Percentiles rank a stretch among this genome's conserved stretches.
Conservation (phyloP, 1,284 basidiomycete species). For the Austroboletus rostrupii region DNA sequence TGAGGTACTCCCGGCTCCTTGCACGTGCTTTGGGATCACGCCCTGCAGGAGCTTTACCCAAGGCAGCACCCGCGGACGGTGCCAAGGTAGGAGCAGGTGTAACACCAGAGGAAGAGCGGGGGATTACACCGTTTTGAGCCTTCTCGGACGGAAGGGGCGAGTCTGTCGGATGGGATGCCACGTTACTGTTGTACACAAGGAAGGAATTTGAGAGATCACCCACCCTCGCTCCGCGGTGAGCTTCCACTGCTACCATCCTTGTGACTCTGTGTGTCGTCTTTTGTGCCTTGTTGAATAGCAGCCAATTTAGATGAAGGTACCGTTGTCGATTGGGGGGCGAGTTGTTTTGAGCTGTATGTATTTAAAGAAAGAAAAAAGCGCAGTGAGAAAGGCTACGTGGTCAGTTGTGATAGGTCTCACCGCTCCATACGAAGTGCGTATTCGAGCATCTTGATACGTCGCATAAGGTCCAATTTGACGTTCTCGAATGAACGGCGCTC, state of each 20-base stretch:
- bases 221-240: constrained; percentile 80
- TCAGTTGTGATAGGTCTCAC: constrained; percentile 42
- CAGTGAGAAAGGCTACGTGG: constrained; percentile 12
- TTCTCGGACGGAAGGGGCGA: constrained; percentile 73
- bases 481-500: constrained; percentile 96
- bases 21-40: constrained; percentile 93
- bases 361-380: no score
- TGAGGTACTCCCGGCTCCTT: constrained; percentile 93
- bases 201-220: constrained; percentile 19
- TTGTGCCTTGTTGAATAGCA: constrained; percentile 58
- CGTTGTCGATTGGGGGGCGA: constrained; percentile 49
- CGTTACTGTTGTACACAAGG: not conserved
- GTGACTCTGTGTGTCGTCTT: constrained; percentile 64
- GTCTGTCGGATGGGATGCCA: constrained; percentile 40
- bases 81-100: constrained; percentile 35
- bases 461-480: constrained; percentile 91
- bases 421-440: constrained; percentile 92
- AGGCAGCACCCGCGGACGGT: constrained; percentile 33
- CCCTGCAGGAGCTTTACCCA: constrained; percentile 70
- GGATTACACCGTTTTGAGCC: constrained; percentile 52
- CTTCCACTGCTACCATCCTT: constrained; percentile 75
- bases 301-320: constrained; percentile 59
- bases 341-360: constrained; percentile 69
- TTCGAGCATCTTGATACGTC: constrained; percentile 98
- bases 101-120: constrained; percentile 55